Conservation (phyloP, 805 yeast species). For the Myxozyma neotropica region DNA sequence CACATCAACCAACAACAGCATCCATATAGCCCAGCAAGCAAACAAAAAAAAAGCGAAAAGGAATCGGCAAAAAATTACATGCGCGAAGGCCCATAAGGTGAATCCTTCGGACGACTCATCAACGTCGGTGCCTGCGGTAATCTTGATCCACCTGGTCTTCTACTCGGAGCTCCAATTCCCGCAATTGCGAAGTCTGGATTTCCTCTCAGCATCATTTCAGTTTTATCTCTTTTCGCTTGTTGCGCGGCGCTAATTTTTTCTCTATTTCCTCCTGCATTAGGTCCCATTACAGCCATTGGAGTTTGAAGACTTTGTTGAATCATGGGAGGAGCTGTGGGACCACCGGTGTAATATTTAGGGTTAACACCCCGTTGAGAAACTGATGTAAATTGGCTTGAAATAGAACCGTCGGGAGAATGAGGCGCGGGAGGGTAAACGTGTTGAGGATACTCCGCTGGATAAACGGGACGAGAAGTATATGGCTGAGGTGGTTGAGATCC, state of each 20-base stretch:
- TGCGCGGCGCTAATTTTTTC: not conserved
- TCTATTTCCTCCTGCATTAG: too few species aligned
- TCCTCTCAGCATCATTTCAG: slow-evolving; percentile 50
- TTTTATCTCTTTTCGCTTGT: slow-evolving; percentile 11
- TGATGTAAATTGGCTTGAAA: slow-evolving; percentile 40
- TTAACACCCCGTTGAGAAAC: slow-evolving; percentile 40
- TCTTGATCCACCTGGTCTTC: slow-evolving; percentile 9
- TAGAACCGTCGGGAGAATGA: slow-evolving; percentile 42
- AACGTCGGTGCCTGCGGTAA: slow-evolving; percentile 19
- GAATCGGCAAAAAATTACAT: too few species aligned
- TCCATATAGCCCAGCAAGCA: too few species aligned
- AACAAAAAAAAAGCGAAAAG: too few species aligned
- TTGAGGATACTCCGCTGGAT: slow-evolving; percentile 14
- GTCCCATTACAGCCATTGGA: not conserved
- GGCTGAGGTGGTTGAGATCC: not conserved
- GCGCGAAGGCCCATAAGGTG: slow-evolving; percentile 23
- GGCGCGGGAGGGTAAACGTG: slow-evolving; percentile 31
- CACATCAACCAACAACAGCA: too few species aligned
- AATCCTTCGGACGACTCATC: slow-evolving; percentile 15
- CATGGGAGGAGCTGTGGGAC: not conserved
- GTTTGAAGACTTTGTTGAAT: slow-evolving; percentile 4
- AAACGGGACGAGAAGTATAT: slow-evolving; percentile 13
- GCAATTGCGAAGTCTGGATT: slow-evolving; percentile 53
- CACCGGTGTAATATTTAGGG: slow-evolving; percentile 35
- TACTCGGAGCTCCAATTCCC: slow-evolving; percentile 16